phyloP scores from a whole-genome alignment of 805 yeast genomes.

The Priceomyces medius region DNA sequence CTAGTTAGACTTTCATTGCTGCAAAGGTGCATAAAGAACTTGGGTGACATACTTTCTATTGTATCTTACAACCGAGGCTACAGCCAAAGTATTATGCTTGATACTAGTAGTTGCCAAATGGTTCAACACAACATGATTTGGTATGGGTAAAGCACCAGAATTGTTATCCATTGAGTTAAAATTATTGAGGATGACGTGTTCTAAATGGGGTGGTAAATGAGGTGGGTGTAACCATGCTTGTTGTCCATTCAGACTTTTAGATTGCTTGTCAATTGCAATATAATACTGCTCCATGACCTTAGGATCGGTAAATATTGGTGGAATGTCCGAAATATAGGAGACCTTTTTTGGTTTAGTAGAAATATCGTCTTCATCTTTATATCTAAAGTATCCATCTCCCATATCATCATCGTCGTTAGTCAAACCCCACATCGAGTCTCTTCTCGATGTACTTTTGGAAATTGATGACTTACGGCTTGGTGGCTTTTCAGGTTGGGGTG shows the following conservation, averaged over 20 bases:
- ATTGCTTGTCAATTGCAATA: slow-evolving; percentile 68
- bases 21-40: slow-evolving; percentile 85
- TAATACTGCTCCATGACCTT: slow-evolving; percentile 86
- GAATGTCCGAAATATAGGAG: slow-evolving; percentile 65
- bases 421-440: slow-evolving; percentile 63
- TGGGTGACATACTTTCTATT: slow-evolving; percentile 88
- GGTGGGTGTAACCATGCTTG: slow-evolving; percentile 87
- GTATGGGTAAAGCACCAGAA: slow-evolving; percentile 86
- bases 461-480: slow-evolving; percentile 29
- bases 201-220: slow-evolving; percentile 93
- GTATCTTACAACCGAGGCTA: slow-evolving; percentile 87
- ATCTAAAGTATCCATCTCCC: slow-evolving; percentile 78
- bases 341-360: slow-evolving; percentile 12
- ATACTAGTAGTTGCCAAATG: slow-evolving; percentile 95
- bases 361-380: slow-evolving; percentile 56
- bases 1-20: slow-evolving; percentile 24
- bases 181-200: slow-evolving; percentile 85
- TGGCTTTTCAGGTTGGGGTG: slow-evolving; percentile 8
- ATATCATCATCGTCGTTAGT: slow-evolving; percentile 74
- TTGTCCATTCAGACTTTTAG: slow-evolving; percentile 54
- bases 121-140: slow-evolving; percentile 90
- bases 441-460: slow-evolving; percentile 31
- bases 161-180: slow-evolving; percentile 64
- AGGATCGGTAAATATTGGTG: slow-evolving; percentile 82
- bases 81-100: slow-evolving; percentile 90